Evolutionary conservation across 768 basidiomycete genomes (phyloP).

Genomic region (Termitomyces sp.): DNA sequence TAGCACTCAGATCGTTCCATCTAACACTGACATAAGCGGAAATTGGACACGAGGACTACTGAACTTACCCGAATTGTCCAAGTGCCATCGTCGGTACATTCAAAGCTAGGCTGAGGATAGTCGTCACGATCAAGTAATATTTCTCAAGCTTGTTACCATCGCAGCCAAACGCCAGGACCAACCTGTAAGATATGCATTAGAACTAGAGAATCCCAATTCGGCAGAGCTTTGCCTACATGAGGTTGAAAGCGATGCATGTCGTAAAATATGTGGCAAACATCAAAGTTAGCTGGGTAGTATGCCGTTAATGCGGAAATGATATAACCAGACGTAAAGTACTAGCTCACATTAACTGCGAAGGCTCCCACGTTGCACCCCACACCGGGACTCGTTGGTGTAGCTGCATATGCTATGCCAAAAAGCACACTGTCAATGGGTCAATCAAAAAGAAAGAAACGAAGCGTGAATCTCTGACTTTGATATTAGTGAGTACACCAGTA

Average conservation of each 20-base stretch:
- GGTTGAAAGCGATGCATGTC: constrained; percentile 26
- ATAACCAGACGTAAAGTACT: too few species aligned
- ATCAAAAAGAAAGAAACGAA: neutral
- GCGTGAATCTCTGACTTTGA: constrained; percentile 8
- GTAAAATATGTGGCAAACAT: constrained; percentile 24
- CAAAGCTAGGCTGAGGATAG: constrained; percentile 16
- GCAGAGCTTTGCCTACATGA: constrained; percentile 16
- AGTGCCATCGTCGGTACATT: constrained; percentile 18
- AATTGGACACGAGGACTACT: neutral
- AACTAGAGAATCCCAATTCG: too few species aligned
- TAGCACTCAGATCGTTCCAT: constrained; percentile 17
- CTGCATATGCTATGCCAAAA: constrained; percentile 21
- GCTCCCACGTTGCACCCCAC: constrained; percentile 20
- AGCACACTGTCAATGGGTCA: constrained; percentile 14
- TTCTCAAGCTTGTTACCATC: constrained; percentile 28
- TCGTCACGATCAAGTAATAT: constrained; percentile 23
- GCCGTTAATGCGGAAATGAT: neutral
- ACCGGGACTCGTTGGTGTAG: constrained; percentile 13
- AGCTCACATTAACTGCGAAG: constrained; percentile 22
- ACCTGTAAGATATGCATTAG: constrained; percentile 6
- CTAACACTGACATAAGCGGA: constrained; percentile 1
- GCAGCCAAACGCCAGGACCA: constrained; percentile 25
- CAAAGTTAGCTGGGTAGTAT: constrained; percentile 14
- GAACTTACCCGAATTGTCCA: constrained; percentile 23
- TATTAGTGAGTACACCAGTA: constrained; percentile 8